These are phyloP conservation scores for Stachybotrys elegans DNA, from an alignment of 2,329 filamentous ascomycete genomes.

Conservation along the genomic window DNA sequence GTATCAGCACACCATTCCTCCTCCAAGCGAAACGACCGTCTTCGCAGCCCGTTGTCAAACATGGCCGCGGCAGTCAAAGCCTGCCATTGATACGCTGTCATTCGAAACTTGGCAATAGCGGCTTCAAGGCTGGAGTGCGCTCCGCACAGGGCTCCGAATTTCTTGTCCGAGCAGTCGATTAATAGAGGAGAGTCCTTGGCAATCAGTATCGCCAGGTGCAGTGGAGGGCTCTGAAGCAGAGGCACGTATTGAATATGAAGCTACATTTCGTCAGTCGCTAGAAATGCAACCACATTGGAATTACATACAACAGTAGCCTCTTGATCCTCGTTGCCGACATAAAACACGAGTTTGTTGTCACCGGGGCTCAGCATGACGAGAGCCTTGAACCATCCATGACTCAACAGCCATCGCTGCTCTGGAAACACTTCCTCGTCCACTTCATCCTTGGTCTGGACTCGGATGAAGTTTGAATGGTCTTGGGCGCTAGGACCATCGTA, in stretches of 20 bases:
- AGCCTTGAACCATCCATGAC: slow-evolving; percentile 12
- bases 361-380: slow-evolving; percentile 10
- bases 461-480: slow-evolving; percentile 2
- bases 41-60: slow-evolving; percentile 62
- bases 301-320: background rate
- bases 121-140: slow-evolving; percentile 48
- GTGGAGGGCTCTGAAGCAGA: slow-evolving; percentile 53
- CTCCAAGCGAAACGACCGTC: slow-evolving; percentile 67
- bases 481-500: slow-evolving; percentile 1
- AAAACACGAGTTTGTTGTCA: slow-evolving; percentile 5
- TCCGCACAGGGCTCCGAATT: slow-evolving; percentile 51
- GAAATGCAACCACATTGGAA: no score
- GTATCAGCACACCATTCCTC: slow-evolving; percentile 69
- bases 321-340: background rate
- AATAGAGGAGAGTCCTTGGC: slow-evolving; percentile 65
- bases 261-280: background rate
- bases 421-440: slow-evolving; percentile 7
- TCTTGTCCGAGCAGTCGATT: slow-evolving; percentile 60
- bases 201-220: slow-evolving; percentile 65
- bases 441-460: slow-evolving; percentile 4
- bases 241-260: slow-evolving; percentile 41
- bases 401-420: slow-evolving; percentile 11
- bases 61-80: slow-evolving; percentile 72
- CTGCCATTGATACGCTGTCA: slow-evolving; percentile 73
- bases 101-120: slow-evolving; percentile 65